phyloP scores from a whole-genome alignment of 2,329 filamentous ascomycete species.

The Phaeophleospora eucalypticola region DNA sequence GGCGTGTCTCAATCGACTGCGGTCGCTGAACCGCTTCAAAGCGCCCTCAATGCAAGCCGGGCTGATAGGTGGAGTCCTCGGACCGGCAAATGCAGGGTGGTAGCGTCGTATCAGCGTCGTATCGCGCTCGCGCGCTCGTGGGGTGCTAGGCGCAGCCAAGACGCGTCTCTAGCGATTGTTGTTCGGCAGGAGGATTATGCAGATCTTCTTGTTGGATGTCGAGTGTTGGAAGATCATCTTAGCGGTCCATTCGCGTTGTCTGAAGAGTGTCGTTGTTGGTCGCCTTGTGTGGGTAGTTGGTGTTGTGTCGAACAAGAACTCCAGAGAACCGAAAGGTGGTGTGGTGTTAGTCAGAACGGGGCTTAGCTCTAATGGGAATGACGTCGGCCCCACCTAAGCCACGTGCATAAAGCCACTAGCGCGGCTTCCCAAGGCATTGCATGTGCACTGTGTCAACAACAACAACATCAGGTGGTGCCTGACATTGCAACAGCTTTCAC shows the following conservation, averaged over 20 bases:
- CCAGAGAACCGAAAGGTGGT: too few species aligned
- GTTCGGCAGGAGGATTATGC: constrained; percentile 26
- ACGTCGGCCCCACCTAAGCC: too few species aligned
- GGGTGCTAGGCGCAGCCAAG: not conserved
- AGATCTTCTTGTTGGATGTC: constrained; percentile 15
- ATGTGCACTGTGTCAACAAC: too few species aligned
- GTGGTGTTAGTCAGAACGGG: too few species aligned
- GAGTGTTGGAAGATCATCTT: constrained; percentile 20
- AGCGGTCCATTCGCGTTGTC: constrained; percentile 3
- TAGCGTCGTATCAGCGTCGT: not conserved
- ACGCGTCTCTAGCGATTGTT: constrained; percentile 23
- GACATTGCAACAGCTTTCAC: too few species aligned
- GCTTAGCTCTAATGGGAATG: too few species aligned
- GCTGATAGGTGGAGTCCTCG: not conserved
- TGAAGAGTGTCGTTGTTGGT: too few species aligned
- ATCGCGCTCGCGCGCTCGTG: not conserved
- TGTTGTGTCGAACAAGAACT: too few species aligned
- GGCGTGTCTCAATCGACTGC: constrained; percentile 8
- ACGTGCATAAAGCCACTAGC: too few species aligned
- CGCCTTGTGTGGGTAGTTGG: too few species aligned
- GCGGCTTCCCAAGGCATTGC: too few species aligned
- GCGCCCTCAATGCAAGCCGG: constrained; percentile 12
- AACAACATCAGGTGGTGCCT: too few species aligned
- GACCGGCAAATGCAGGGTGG: constrained; percentile 5
- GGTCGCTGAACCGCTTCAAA: constrained; percentile 19